Percentiles rank a stretch among this genome's conserved stretches.
Conservation (phyloP, 345 rosid genomes). For the Corymbia maculata region DNA sequence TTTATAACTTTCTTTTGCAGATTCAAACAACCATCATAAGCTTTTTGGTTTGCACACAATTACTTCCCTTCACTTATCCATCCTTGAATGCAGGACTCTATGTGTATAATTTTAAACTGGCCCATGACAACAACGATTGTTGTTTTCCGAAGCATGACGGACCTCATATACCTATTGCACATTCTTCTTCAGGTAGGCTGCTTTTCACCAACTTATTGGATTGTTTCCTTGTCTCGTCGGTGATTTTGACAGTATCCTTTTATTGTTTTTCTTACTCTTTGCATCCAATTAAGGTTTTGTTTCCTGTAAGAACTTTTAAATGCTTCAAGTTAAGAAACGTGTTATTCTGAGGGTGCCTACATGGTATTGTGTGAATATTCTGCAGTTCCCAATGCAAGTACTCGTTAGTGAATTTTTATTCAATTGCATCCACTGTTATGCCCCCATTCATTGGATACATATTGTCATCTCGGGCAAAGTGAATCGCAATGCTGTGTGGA, state of each 20-base stretch:
- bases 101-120: constrained; percentile 47
- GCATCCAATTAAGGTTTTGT: not conserved
- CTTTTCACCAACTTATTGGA: not conserved
- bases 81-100: constrained; percentile 31
- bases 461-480: not conserved
- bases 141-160: constrained; percentile 47
- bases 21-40: not conserved
- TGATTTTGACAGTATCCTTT: not conserved
- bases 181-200: constrained; percentile 72
- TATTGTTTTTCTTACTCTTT: not conserved
- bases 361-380: not conserved
- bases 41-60: not conserved
- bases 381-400: not conserved
- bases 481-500: not conserved
- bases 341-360: not conserved
- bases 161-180: constrained; percentile 53
- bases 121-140: constrained; percentile 33
- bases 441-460: not conserved
- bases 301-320: not conserved
- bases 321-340: not conserved
- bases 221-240: not conserved
- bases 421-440: not conserved
- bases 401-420: not conserved
- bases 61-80: not conserved
- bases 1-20: not conserved